Percentiles rank a stretch among this genome's conserved stretches.
Evolutionary conservation across 1,284 basidiomycete genomes (phyloP).

Genomic region (Cryptococcus jaspeensis): DNA sequence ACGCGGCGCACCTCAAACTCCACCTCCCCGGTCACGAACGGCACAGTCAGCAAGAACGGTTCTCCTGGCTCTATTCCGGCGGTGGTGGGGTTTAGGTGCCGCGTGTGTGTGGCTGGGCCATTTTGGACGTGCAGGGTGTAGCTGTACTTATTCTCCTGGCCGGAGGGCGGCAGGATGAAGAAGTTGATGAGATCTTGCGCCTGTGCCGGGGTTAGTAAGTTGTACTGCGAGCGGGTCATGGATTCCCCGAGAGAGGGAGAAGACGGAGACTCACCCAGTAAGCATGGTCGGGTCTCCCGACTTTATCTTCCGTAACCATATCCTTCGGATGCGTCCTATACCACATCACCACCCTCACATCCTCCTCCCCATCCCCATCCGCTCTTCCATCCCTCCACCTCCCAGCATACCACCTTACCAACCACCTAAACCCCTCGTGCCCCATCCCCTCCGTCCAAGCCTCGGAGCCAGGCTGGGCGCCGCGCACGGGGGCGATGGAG

Average conservation of each 20-base stretch:
- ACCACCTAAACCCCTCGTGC: slow-evolving; percentile 46
- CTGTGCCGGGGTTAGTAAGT: slow-evolving; percentile 15
- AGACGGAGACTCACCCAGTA: slow-evolving; percentile 40
- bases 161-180: slow-evolving; percentile 22
- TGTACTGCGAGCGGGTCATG: too few relatives aligned
- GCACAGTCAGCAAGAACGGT: slow-evolving; percentile 27
- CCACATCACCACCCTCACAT: slow-evolving; percentile 40
- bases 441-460: slow-evolving; percentile 46
- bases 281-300: slow-evolving; percentile 38
- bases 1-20: slow-evolving; percentile 23
- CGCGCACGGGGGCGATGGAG: slow-evolving; percentile 44
- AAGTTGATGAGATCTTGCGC: slow-evolving; percentile 49
- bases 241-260: not conserved
- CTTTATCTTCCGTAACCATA: slow-evolving; percentile 23
- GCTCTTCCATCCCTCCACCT: slow-evolving; percentile 31
- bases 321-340: slow-evolving; percentile 40
- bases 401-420: slow-evolving; percentile 38
- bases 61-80: slow-evolving; percentile 21
- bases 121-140: slow-evolving; percentile 22
- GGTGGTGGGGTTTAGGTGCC: not conserved
- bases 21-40: slow-evolving; percentile 40
- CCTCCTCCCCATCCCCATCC: not conserved
- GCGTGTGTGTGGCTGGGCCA: slow-evolving; percentile 7
- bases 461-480: slow-evolving; percentile 47
- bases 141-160: not conserved